Evolutionary conservation across 345 rosid species (phyloP).

Genomic region (Lumnitzera racemosa): DNA sequence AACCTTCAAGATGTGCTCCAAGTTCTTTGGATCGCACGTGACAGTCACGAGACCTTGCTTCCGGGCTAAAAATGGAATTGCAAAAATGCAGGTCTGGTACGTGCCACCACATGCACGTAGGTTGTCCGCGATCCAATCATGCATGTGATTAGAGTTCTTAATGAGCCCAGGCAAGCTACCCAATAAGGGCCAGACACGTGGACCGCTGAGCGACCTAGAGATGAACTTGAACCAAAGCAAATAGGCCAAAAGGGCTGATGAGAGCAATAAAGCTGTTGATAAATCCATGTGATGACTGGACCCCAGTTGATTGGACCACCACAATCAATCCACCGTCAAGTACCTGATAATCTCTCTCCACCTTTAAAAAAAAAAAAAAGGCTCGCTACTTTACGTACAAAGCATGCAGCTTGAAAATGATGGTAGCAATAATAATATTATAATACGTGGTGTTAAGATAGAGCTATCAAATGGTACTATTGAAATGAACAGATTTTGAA

Average conservation of each 20-base stretch:
- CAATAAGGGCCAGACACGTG: constrained; percentile 42
- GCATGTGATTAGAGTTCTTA: constrained; percentile 23
- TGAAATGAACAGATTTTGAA: too few relatives aligned
- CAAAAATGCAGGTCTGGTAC: constrained; percentile 37
- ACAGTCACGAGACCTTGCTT: constrained; percentile 45
- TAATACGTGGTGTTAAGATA: too few relatives aligned
- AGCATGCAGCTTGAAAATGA: too few relatives aligned
- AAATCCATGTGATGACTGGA: constrained; percentile 19
- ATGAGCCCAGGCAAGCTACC: constrained; percentile 36
- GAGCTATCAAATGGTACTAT: too few relatives aligned
- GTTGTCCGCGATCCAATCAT: constrained; percentile 44
- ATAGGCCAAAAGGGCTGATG: constrained; percentile 23
- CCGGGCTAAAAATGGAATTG: constrained; percentile 28
- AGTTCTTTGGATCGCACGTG: constrained; percentile 42
- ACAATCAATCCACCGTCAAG: neutral
- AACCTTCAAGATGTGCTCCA: constrained; percentile 34
- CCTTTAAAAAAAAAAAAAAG: too few relatives aligned
- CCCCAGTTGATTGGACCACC: neutral
- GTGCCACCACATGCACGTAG: constrained; percentile 31
- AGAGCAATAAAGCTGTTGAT: constrained; percentile 18
- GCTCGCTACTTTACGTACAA: too few relatives aligned
- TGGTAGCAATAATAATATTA: too few relatives aligned
- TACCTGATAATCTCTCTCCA: neutral
- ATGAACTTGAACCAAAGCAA: constrained; percentile 26
- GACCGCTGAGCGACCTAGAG: constrained; percentile 25